A percentile compares a stretch with the other conserved stretches of the same genome.
These are phyloP conservation scores for Lactifluus echinatus DNA, from an alignment of 768 basidiomycete genomes.

Conservation along the genomic window DNA sequence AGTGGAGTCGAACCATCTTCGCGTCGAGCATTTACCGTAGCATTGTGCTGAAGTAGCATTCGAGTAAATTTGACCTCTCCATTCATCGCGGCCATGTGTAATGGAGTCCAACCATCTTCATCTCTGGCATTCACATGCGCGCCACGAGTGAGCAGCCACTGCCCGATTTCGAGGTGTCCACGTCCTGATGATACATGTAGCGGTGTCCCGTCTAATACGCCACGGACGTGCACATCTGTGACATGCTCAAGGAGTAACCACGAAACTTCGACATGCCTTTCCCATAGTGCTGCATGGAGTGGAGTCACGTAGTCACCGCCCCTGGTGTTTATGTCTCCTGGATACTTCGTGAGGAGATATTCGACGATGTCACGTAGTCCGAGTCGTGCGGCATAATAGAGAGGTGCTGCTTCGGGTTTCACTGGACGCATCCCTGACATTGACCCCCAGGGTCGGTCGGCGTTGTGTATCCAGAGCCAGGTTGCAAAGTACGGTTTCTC, in stretches of 20 bases:
- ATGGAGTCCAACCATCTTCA: background rate
- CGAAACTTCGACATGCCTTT: background rate
- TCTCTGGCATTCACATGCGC: background rate
- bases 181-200: background rate
- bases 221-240: background rate
- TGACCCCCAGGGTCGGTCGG: too few relatives aligned
- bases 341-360: too few relatives aligned
- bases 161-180: background rate
- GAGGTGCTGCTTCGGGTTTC: too few relatives aligned
- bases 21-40: background rate
- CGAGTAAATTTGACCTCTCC: background rate
- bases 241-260: background rate
- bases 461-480: too few relatives aligned
- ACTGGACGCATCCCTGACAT: too few relatives aligned
- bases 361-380: too few relatives aligned
- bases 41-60: background rate
- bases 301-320: background rate
- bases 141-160: background rate
- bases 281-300: background rate
- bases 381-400: too few relatives aligned
- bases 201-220: background rate
- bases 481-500: too few relatives aligned
- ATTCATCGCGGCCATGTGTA: background rate
- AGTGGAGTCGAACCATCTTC: background rate
- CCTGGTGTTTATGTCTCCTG: too few relatives aligned